Evolutionary conservation across 345 rosid species (phyloP).

Genomic region (Psidium friedrichsthalianum): DNA sequence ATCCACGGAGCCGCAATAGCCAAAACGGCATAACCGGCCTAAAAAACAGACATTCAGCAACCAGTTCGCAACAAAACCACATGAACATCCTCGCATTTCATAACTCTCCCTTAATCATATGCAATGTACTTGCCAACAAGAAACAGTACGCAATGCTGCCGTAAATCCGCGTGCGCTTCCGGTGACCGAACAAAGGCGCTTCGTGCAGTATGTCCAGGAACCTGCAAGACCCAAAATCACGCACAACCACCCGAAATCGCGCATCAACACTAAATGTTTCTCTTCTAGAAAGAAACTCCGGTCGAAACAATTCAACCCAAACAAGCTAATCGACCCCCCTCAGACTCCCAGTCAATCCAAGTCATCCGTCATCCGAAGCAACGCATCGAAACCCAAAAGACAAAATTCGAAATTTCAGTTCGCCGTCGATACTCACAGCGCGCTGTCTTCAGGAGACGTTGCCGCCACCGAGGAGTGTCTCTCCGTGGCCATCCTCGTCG

Average conservation of each 20-base stretch:
- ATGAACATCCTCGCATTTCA: background rate
- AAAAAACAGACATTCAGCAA: constrained; percentile 4
- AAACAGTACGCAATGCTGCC: constrained; percentile 63
- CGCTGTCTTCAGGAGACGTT: constrained; percentile 42
- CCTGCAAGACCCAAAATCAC: constrained; percentile 22
- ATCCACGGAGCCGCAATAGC: constrained; percentile 71
- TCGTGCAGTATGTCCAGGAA: constrained; percentile 89
- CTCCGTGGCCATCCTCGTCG: constrained; percentile 37
- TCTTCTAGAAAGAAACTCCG: background rate
- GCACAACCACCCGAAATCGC: background rate
- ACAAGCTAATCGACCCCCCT: background rate
- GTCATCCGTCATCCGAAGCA: background rate
- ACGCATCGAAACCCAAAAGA: background rate
- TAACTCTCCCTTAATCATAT: background rate
- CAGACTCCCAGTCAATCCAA: background rate
- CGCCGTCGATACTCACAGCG: constrained; percentile 26
- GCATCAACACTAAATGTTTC: background rate
- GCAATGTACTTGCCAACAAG: constrained; percentile 51
- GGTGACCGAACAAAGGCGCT: constrained; percentile 86
- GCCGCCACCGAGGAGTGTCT: constrained; percentile 36
- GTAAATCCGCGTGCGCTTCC: constrained; percentile 66
- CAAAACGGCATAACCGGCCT: constrained; percentile 72
- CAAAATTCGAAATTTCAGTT: background rate
- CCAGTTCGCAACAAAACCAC: background rate
- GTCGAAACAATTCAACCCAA: background rate